Base-by-base conservation (phyloP, 1,284 basidiomycete genomes). In the Irpex rosettiformis region DNA sequence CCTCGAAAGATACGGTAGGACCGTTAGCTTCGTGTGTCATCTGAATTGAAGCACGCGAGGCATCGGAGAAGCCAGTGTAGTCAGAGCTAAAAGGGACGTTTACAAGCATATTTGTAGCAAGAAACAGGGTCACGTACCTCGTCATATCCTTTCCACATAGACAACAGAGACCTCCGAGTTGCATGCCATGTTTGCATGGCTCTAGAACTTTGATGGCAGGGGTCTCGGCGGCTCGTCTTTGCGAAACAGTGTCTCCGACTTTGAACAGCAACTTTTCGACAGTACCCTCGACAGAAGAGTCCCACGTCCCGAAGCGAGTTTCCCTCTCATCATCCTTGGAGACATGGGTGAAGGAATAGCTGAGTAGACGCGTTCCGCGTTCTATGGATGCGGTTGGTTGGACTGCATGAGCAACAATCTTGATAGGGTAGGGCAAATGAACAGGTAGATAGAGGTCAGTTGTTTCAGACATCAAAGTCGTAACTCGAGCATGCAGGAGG, bases 91-190 rank as follows among this genome's bases (percentile, higher is more conserved):
- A 55, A 56, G 54, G 64, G 51, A 67, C 61, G 33, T 40, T 27
- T 55, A 53, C 56, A 55, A 40, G 58, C 45, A 56, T 49, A 24
- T n/a, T 22, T 13, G 30, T 58, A 51, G n/a, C 45, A 59, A 59
- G 52, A 53, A 59, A 30, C 56, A 21, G 13, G 45, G 43, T 49
- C 10, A 78, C 89, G 65, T 70, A 97, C 94, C 82, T 85, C 51
- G 93, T 95, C 79, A 98, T 86, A 67, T 97, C 94, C 73, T 91
- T 93, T 40, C 95, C 96, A 70, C 96, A 99, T 29, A 96, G 73
- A 1, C 91, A 94, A 71, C 96, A 99, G 61, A 98, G 81, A 1
- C 96, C 96, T 40, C 88, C 87, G 59, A 96, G 80, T 73, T 98
- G 95, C 65, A 96, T 88, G 53, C 92, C 92, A 73, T 99, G 96